Conservation (phyloP, 2,329 filamentous ascomycete genomes). For the Diplocarpon rosae region DNA sequence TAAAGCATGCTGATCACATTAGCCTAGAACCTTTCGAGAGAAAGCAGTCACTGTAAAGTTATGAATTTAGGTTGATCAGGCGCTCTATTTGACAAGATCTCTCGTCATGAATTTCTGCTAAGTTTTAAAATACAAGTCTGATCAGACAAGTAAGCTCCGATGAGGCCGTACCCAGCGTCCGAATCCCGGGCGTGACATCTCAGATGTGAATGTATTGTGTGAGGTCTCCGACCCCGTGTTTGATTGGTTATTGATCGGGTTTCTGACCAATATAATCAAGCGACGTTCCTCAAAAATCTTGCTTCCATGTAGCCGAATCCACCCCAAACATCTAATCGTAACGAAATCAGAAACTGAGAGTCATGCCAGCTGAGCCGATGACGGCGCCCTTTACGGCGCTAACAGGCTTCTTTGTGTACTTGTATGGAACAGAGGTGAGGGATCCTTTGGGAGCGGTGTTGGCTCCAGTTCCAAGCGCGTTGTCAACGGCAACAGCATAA, state of each 20-base stretch:
- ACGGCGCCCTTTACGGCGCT: constrained; percentile 12
- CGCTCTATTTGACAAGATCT: no score
- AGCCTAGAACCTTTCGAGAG: no score
- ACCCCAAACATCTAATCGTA: no score
- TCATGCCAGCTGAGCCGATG: constrained; percentile 28
- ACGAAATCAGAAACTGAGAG: constrained; percentile 25
- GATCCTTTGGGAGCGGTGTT: constrained; percentile 40
- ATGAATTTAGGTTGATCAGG: no score
- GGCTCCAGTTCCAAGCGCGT: constrained; percentile 35
- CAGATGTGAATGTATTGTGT: neutral
- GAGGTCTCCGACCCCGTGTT: neutral
- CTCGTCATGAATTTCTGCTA: no score
- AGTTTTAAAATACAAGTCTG: neutral
- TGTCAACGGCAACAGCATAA: constrained; percentile 34
- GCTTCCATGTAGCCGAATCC: no score
- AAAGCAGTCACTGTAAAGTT: no score
- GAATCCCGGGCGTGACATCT: neutral
- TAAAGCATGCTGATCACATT: no score
- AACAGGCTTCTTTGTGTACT: constrained; percentile 30
- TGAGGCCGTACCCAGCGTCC: neutral
- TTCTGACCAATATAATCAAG: no score
- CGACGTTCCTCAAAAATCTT: no score
- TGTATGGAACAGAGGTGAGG: constrained; percentile 41
- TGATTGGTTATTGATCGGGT: no score
- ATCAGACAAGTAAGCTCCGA: neutral